Conservation (phyloP, 129 eudicot species). For the Saposhnikovia divaricata region DNA sequence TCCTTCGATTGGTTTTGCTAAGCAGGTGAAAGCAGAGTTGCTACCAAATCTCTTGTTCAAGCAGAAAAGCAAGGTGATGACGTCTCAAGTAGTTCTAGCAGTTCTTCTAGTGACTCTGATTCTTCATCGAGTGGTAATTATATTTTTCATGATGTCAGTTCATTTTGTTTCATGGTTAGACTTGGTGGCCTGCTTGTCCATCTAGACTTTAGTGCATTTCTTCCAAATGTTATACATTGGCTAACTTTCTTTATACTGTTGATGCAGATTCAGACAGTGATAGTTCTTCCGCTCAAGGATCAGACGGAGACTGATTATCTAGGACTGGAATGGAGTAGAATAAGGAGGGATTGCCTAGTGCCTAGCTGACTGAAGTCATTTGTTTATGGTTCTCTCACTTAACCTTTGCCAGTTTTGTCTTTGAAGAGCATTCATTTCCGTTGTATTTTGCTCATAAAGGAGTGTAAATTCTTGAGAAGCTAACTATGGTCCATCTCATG, state of each 20-base stretch:
- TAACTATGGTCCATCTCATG: background rate
- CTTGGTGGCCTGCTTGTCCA: background rate
- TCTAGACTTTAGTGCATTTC: background rate
- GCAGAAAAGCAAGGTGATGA: slow-evolving; percentile 41
- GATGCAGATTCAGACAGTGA: slow-evolving; percentile 82
- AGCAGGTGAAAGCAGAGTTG: slow-evolving; percentile 37
- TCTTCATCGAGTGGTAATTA: slow-evolving; percentile 82
- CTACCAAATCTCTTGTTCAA: slow-evolving; percentile 35
- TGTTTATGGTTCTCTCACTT: background rate
- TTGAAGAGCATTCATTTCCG: background rate
- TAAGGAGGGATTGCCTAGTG: slow-evolving; percentile 22
- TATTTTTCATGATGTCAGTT: background rate
- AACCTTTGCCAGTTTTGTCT: background rate
- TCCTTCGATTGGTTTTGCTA: background rate
- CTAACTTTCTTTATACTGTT: slow-evolving; percentile 8
- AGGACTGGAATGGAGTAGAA: slow-evolving; percentile 29
- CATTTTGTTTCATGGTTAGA: background rate
- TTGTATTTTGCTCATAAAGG: slow-evolving; percentile 1
- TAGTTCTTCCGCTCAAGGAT: slow-evolving; percentile 79
- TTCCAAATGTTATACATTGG: background rate
- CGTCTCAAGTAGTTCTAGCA: slow-evolving; percentile 83
- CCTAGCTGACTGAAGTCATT: background rate
- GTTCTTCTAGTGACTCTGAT: slow-evolving; percentile 95
- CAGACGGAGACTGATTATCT: slow-evolving; percentile 56
- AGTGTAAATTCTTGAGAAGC: background rate